Percentiles rank a stretch among this genome's conserved stretches.
Evolutionary conservation across 2,329 filamentous ascomycete genomes (phyloP).

Genomic region (Aspergillus arachidicola): DNA sequence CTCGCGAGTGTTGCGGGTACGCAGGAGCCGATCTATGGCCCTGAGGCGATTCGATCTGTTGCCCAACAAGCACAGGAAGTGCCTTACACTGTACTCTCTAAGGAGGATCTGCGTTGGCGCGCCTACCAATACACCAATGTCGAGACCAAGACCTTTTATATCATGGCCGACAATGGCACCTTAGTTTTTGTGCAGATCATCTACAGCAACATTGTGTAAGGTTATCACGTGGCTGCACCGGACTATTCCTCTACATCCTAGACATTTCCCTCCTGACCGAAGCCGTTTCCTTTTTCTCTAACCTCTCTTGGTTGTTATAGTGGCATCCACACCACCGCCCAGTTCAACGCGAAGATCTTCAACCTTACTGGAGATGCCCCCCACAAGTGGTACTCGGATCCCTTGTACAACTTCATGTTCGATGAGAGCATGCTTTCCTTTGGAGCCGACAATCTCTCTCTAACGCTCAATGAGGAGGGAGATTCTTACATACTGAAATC

Average conservation of each 20-base stretch:
- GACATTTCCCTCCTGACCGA: neutral
- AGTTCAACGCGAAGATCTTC: constrained; percentile 95
- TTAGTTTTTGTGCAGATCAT: constrained; percentile 86
- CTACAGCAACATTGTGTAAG: constrained; percentile 95
- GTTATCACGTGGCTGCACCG: constrained; percentile 5
- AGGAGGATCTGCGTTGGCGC: constrained; percentile 80
- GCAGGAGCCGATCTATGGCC: constrained; percentile 93
- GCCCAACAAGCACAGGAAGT: constrained; percentile 75
- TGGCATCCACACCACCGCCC: constrained; percentile 83
- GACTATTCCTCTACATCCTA: neutral
- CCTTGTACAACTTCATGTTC: constrained; percentile 77
- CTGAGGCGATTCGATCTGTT: constrained; percentile 82
- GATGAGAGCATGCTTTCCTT: constrained; percentile 81
- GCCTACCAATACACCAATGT: constrained; percentile 82
- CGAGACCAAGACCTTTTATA: constrained; percentile 94
- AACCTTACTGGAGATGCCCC: constrained; percentile 72
- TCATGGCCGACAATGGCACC: constrained; percentile 76
- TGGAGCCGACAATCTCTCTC: constrained; percentile 80
- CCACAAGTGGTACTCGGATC: constrained; percentile 81
- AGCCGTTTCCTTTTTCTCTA: constrained; percentile 1
- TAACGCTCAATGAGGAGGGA: constrained; percentile 85
- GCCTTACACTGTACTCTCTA: constrained; percentile 77
- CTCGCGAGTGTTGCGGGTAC: constrained; percentile 84
- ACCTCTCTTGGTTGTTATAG: constrained; percentile 49
- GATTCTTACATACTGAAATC: constrained; percentile 87